These are phyloP conservation scores for Kazachstania kunashirensis DNA, from an alignment of 805 yeast species.

Conservation along the genomic window DNA sequence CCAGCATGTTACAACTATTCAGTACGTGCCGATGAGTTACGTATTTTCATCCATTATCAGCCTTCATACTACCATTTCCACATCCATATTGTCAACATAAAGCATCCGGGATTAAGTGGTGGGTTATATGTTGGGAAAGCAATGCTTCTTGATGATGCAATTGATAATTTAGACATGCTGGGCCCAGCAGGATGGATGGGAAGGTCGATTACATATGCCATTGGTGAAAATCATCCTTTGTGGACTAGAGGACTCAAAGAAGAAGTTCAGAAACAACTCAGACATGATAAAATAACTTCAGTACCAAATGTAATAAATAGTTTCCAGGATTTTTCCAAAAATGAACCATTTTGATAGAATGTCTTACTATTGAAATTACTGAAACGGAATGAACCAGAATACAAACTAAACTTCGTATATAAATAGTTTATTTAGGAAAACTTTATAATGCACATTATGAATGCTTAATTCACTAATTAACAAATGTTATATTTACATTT, in stretches of 20 bases:
- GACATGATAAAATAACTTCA: slow-evolving; percentile 24
- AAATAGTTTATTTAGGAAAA: no score
- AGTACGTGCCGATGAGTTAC: slow-evolving; percentile 45
- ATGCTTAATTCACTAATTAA: no score
- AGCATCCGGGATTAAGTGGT: slow-evolving; percentile 57
- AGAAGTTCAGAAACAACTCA: slow-evolving; percentile 20
- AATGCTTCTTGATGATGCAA: slow-evolving; percentile 66
- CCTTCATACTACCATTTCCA: slow-evolving; percentile 97
- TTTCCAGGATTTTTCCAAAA: no score
- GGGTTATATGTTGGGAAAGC: slow-evolving; percentile 77
- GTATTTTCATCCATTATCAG: slow-evolving; percentile 84
- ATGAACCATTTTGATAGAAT: no score
- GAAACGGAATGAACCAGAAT: no score
- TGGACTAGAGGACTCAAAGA: slow-evolving; percentile 40
- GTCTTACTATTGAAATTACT: no score
- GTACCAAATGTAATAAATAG: slow-evolving; percentile 9
- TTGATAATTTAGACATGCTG: slow-evolving; percentile 53
- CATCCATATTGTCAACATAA: slow-evolving; percentile 73
- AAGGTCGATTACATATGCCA: slow-evolving; percentile 50
- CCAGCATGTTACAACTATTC: slow-evolving; percentile 35
- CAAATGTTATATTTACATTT: no score
- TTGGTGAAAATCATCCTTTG: slow-evolving; percentile 73
- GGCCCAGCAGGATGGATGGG: slow-evolving; percentile 48
- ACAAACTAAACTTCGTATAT: no score
- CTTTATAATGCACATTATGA: no score